Base-by-base conservation (phyloP, 495 filamentous ascomycete genomes). In the Copromyces sp. region DNA sequence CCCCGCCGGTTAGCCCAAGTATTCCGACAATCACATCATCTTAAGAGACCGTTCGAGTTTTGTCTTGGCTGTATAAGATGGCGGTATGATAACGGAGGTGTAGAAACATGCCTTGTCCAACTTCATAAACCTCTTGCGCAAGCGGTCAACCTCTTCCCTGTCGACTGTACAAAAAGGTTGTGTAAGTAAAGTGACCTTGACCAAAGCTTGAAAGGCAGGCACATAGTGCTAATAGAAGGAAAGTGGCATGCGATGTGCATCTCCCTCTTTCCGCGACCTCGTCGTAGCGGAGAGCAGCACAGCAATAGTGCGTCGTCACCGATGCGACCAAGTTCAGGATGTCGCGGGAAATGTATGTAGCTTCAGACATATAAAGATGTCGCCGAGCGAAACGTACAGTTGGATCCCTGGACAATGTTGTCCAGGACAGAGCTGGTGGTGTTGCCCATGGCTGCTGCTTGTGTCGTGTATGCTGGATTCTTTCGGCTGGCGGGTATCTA, bases 71-170 rank as follows among this genome's bases (percentile, higher is more conserved):
- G 53, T 14, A 65, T 35, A 32, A 17, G 53, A 37, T 65, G 14
- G 29, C 12, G 17, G 53, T 2, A 65, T 14, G 47, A 11, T 5
- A 35, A 65, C 35, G 29, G 14, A 17, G 29, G 53, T 65, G 53
- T 35, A 12, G 14, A 65, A 69, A 73, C 84, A 70, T 79, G 95
- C 95, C 89, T 97, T 99, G 81, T 99, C 95, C 61, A 99, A 87
- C 82, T 99, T 99, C 95, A 98, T 98, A 79, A 99, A 99, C 71
- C 95, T 88, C 84, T 98, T 99, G 75, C 93, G 89, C 74, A 99
- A 86, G 73, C 96, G 87, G 77, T 98, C 95, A 38, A 99, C 94
- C 81, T 99, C 95, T 76, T 98, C 95, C 76, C 92, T 89, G 83
- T 99, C 92, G 86, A 99, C 95, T 99, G 78, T 74, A 39, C 74